phyloP scores from a whole-genome alignment of 306 rosid genomes.

The Cicer judaicum region DNA sequence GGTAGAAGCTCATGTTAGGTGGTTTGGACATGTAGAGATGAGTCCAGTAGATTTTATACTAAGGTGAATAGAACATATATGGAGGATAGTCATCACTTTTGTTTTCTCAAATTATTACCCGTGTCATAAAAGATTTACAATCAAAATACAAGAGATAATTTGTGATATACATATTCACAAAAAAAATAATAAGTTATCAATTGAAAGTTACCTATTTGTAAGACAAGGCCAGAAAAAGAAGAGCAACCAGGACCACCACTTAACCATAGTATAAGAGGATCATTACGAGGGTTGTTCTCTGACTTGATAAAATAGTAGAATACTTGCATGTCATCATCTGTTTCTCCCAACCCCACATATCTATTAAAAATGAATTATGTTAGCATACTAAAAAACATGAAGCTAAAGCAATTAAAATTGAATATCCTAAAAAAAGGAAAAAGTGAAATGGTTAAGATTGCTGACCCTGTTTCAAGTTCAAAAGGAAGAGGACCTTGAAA shows the following conservation, averaged over 20 bases:
- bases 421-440: neutral
- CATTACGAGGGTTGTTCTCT: slow-evolving; percentile 54
- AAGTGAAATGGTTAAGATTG: neutral
- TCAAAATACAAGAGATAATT: no score
- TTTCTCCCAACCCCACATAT: slow-evolving; percentile 30
- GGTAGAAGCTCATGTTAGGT: no score
- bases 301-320: slow-evolving; percentile 46
- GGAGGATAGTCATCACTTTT: no score
- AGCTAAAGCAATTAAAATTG: neutral
- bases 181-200: neutral
- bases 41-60: no score
- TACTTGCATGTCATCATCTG: slow-evolving; percentile 33
- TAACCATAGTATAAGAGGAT: slow-evolving; percentile 75
- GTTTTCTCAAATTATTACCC: no score
- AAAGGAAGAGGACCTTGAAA: slow-evolving; percentile 32
- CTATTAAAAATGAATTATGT: neutral
- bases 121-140: no score
- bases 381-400: neutral
- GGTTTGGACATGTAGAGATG: no score
- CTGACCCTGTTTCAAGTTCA: slow-evolving; percentile 24
- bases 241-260: slow-evolving; percentile 81
- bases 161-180: no score
- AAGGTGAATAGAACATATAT: no score
- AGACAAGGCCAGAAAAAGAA: slow-evolving; percentile 43
- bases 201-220: slow-evolving; percentile 53